Percentiles rank a stretch among this genome's conserved stretches.
Conservation (phyloP, 1,284 basidiomycete genomes). For the Cutaneotrichosporon cavernicola region DNA sequence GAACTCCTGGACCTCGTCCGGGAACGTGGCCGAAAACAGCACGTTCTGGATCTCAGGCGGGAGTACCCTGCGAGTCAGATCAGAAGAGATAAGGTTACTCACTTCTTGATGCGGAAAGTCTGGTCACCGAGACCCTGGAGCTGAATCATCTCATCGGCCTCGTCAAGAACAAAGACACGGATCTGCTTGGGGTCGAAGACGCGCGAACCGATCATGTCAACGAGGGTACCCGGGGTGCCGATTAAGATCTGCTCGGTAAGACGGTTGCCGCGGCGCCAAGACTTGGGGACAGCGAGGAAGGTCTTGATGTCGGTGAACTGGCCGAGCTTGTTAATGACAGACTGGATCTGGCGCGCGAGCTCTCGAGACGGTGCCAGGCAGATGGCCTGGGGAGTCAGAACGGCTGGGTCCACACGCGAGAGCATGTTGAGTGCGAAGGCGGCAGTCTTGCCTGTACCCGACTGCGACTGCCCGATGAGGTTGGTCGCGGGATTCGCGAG, state of each 20-base stretch:
- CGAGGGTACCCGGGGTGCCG: conserved; percentile 94
- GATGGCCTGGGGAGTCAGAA: conserved; percentile 85
- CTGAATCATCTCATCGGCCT: conserved; percentile 99
- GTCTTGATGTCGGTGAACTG: conserved; percentile 91
- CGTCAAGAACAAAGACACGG: conserved; percentile 94
- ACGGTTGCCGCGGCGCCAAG: conserved; percentile 54
- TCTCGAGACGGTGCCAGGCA: conserved; percentile 94
- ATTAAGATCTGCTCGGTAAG: conserved; percentile 89
- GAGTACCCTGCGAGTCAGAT: conserved; percentile 39
- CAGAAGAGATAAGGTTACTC: conserved; percentile 39
- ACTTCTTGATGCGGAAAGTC: conserved; percentile 93
- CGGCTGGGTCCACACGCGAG: conserved; percentile 81
- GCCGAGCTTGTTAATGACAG: conserved; percentile 89
- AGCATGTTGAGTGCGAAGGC: conserved; percentile 98
- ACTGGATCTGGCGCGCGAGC: conserved; percentile 95
- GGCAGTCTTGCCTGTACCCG: conserved; percentile 98
- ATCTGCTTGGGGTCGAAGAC: conserved; percentile 69
- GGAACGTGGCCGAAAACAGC: conserved; percentile 98
- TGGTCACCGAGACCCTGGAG: conserved; percentile 96
- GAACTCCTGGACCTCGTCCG: conserved; percentile 84
- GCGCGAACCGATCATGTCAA: conserved; percentile 66
- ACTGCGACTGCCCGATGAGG: conserved; percentile 99
- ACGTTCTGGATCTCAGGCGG: conserved; percentile 71
- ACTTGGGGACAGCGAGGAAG: conserved; percentile 91
- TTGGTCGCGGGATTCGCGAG: conserved; percentile 89